Evolutionary conservation across 805 yeast species (phyloP).

Genomic region (Priceomyces carsonii): DNA sequence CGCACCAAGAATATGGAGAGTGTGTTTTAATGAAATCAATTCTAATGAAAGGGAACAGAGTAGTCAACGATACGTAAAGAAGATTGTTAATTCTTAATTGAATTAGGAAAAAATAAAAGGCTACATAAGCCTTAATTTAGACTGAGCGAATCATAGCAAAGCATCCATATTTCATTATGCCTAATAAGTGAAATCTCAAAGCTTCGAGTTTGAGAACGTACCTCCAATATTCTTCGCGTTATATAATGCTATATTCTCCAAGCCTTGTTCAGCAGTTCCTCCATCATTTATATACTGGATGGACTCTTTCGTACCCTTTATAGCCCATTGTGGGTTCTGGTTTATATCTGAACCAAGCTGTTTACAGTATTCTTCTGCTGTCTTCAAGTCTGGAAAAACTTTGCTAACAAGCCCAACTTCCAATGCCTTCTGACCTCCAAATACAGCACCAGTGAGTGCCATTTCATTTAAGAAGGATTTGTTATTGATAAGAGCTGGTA

Average conservation of each 20-base stretch:
- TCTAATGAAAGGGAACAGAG: too few relatives aligned
- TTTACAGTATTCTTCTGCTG: slow-evolving; percentile 51
- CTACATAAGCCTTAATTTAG: too few relatives aligned
- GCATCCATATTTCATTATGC: too few relatives aligned
- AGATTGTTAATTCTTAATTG: too few relatives aligned
- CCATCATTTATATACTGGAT: slow-evolving; percentile 46
- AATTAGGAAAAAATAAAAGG: too few relatives aligned
- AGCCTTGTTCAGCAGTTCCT: slow-evolving; percentile 43
- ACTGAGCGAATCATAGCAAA: too few relatives aligned
- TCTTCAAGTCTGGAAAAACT: slow-evolving; percentile 45
- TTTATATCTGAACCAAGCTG: slow-evolving; percentile 51
- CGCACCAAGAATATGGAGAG: too few relatives aligned
- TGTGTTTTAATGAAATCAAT: too few relatives aligned
- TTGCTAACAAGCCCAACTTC: slow-evolving; percentile 55
- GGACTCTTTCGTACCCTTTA: slow-evolving; percentile 61
- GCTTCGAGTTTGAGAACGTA: slow-evolving; percentile 5
- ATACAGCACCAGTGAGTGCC: slow-evolving; percentile 61
- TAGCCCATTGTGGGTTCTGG: slow-evolving; percentile 54
- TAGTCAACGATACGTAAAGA: too few relatives aligned
- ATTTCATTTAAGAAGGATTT: slow-evolving; percentile 58
- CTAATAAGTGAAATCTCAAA: too few relatives aligned
- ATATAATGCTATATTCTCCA: slow-evolving; percentile 53
- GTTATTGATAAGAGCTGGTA: slow-evolving; percentile 55
- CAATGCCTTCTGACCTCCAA: slow-evolving; percentile 55
- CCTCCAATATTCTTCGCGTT: slow-evolving; percentile 40